These are phyloP conservation scores for Teunomyces stri DNA, from an alignment of 805 yeast species.

Conservation along the genomic window DNA sequence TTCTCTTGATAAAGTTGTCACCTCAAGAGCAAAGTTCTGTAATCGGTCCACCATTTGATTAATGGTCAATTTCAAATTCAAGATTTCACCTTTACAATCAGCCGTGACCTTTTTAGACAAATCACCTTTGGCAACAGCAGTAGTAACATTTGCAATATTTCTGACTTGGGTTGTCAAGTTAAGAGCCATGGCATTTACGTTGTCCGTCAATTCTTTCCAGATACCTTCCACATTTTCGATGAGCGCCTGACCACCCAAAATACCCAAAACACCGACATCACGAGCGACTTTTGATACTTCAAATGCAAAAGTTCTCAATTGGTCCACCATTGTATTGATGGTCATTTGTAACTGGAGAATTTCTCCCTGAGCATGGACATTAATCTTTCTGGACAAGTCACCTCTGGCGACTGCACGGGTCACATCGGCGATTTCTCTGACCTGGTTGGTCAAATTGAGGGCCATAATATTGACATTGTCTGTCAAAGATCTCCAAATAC, in stretches of 20 bases:
- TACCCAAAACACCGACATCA: conserved; percentile 87
- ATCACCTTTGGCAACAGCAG: conserved; percentile 85
- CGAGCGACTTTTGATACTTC: conserved; percentile 86
- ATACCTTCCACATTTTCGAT: conserved; percentile 79
- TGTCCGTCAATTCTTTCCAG: conserved; percentile 85
- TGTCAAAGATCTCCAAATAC: conserved; percentile 82
- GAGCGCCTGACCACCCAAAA: conserved; percentile 84
- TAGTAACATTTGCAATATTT: conserved; percentile 82
- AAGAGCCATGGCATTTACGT: conserved; percentile 86
- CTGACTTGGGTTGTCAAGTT: conserved; percentile 86
- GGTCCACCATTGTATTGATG: conserved; percentile 86
- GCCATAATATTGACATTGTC: conserved; percentile 91
- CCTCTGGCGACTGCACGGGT: conserved; percentile 88
- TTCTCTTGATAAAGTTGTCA: conserved; percentile 45
- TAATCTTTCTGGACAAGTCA: conserved; percentile 76
- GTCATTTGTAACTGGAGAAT: conserved; percentile 82
- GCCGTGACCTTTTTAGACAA: conserved; percentile 79
- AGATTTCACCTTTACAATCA: conserved; percentile 68
- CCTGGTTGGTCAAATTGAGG: conserved; percentile 64
- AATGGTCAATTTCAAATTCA: conserved; percentile 46
- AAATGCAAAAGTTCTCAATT: conserved; percentile 75
- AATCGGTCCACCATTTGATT: conserved; percentile 52
- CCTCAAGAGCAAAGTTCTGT: conserved; percentile 46
- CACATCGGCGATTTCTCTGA: conserved; percentile 84
- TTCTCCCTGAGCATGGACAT: conserved; percentile 91